Conservation (phyloP, 768 basidiomycete species). For the Pleurotus tuoliensis region DNA sequence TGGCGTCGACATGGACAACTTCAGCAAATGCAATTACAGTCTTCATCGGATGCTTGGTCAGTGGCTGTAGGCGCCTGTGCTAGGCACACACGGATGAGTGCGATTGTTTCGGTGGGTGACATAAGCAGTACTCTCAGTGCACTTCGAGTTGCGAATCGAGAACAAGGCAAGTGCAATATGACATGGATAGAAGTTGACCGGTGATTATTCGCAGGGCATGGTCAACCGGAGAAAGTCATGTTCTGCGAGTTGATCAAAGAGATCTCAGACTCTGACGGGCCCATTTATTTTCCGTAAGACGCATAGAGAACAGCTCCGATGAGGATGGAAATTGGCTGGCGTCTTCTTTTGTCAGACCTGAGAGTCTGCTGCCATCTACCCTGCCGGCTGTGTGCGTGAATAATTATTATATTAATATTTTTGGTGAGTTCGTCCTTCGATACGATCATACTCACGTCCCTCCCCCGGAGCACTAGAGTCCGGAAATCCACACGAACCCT, state of each 20-base stretch:
- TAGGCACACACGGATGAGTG: conserved; percentile 20
- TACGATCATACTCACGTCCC: background rate
- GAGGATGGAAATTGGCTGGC: conserved; percentile 27
- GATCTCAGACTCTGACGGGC: conserved; percentile 23
- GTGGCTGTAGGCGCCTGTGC: background rate
- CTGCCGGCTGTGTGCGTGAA: conserved; percentile 18
- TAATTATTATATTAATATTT: conserved; percentile 32
- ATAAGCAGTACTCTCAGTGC: background rate
- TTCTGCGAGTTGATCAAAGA: conserved; percentile 8
- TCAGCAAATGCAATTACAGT: no score
- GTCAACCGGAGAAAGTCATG: conserved; percentile 11
- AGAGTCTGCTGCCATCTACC: conserved; percentile 36
- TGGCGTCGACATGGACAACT: no score
- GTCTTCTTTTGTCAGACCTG: conserved; percentile 14
- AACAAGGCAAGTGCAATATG: no score
- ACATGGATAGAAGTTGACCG: background rate
- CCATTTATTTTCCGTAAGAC: conserved; percentile 17
- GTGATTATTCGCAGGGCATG: conserved; percentile 4
- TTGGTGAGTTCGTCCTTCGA: background rate
- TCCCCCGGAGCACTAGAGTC: background rate
- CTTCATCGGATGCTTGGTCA: no score
- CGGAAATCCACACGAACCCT: background rate
- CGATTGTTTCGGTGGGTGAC: conserved; percentile 15
- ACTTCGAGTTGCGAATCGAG: no score
- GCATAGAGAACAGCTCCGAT: conserved; percentile 36